Evolutionary conservation across 768 basidiomycete species (phyloP).

Genomic region (Psilocybe cubensis): DNA sequence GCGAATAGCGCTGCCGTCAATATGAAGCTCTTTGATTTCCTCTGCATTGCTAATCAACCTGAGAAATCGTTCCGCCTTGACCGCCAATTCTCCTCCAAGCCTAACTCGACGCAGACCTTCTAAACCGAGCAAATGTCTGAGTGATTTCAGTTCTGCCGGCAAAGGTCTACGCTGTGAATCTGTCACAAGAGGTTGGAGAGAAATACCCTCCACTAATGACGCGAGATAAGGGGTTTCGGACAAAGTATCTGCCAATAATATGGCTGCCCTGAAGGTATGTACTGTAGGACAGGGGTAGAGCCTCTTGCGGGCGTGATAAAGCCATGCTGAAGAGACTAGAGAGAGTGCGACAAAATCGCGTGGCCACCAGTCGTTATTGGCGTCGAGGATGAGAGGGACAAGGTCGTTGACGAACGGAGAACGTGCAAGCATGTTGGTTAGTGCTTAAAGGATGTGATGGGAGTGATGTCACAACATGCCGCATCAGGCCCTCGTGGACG

Average conservation of each 20-base stretch:
- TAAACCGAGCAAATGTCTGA: slow-evolving; percentile 46
- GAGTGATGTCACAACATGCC: slow-evolving; percentile 21
- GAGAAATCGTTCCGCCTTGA: slow-evolving; percentile 52
- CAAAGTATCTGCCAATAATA: slow-evolving; percentile 45
- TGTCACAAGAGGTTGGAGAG: slow-evolving; percentile 38
- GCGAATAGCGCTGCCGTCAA: slow-evolving; percentile 47
- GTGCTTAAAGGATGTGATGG: slow-evolving; percentile 7
- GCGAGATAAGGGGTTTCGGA: slow-evolving; percentile 36
- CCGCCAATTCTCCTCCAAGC: slow-evolving; percentile 51
- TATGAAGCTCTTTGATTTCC: slow-evolving; percentile 42
- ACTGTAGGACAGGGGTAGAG: slow-evolving; percentile 49
- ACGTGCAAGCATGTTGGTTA: slow-evolving; percentile 7
- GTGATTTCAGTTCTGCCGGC: slow-evolving; percentile 34
- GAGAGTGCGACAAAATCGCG: slow-evolving; percentile 51
- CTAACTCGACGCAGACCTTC: slow-evolving; percentile 45
- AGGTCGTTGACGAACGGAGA: slow-evolving; percentile 49
- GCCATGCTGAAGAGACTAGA: slow-evolving; percentile 53
- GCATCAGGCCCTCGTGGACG: slow-evolving; percentile 2
- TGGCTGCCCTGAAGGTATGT: slow-evolving; percentile 43
- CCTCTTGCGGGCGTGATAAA: slow-evolving; percentile 42
- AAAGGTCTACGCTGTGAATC: slow-evolving; percentile 15
- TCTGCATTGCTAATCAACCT: slow-evolving; percentile 44
- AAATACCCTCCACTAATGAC: slow-evolving; percentile 42
- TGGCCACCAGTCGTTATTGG: slow-evolving; percentile 56
- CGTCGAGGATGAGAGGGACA: slow-evolving; percentile 53